Percentiles rank a stretch among this genome's conserved stretches.
Conservation (phyloP, 768 basidiomycete species). For the Megacollybia marginata region DNA sequence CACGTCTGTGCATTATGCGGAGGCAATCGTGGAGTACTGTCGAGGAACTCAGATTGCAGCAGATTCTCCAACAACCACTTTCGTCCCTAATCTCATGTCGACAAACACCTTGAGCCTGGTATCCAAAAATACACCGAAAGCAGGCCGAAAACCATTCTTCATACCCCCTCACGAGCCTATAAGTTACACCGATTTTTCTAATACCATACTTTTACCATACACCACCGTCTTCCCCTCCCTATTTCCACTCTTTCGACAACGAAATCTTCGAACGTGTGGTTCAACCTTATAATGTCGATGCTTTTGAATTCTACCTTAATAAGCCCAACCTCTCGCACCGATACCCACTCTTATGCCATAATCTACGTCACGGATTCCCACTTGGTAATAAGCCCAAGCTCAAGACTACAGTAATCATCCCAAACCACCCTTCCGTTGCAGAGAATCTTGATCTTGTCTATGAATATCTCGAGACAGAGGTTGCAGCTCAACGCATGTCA, state of each 20-base stretch:
- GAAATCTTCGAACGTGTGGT: conserved; percentile 17
- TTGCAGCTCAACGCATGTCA: conserved; percentile 7
- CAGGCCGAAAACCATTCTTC: not conserved
- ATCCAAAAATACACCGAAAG: not conserved
- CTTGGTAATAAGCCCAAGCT: conserved; percentile 22
- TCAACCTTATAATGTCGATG: conserved; percentile 22
- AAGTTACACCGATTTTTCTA: not conserved
- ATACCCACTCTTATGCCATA: conserved; percentile 23
- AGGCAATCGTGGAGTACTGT: not conserved
- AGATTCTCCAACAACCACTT: not conserved
- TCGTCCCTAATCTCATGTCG: too few species aligned
- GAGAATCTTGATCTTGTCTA: conserved; percentile 2
- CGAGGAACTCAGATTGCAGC: not conserved
- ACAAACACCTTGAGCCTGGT: not conserved
- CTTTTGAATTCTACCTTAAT: conserved; percentile 17
- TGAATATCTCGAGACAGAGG: conserved; percentile 8
- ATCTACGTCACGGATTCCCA: conserved; percentile 24
- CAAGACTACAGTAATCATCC: conserved; percentile 2
- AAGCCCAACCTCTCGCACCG: conserved; percentile 11
- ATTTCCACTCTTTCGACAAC: conserved; percentile 1
- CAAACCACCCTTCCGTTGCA: conserved; percentile 8
- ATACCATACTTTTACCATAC: conserved; percentile 9
- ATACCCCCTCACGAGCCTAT: not conserved
- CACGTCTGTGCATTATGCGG: not conserved
- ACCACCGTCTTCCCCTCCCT: conserved; percentile 8